Evolutionary conservation across 2,329 filamentous ascomycete genomes (phyloP), one percentile per base, ranked within the genome.

Genomic region (Arthrobotrys megalospora): DNA sequence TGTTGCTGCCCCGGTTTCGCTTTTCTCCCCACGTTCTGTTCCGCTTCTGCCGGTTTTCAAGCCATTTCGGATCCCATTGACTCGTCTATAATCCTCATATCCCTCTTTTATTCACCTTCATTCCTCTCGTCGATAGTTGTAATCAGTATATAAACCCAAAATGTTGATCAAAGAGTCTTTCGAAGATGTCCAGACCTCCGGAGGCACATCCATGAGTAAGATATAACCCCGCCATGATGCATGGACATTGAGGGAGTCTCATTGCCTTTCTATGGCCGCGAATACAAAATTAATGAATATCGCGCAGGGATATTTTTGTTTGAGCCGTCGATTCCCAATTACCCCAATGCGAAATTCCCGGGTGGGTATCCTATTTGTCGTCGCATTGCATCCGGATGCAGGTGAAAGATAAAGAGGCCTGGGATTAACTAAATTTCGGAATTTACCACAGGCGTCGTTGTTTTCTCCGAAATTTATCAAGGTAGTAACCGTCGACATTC

Each of bases 401-500:
- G 11, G n/a, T 6, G 12, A 43, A 28, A 19, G 7, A 38, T 38
- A 21, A 14, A 52, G 28, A 2, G n/a, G 48, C 3, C 1, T 32
- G 6, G 7, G 8, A n/a, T 8, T 43, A 60, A 60, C 19, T 16
- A 8, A 58, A 28, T 14, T 5, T 3, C 19, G 36, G 10, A 58
- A 28, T 14, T 5, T 1, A 28, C 7, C 6, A 6, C 32, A 77
- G 73, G 73, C 10, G 92, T 97, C 4, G 91, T 93, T 12, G 87
- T 97, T 71, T 97, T 97, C 84, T 94, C 91, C 81, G 94, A 97
- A 85, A 97, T 97, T 82, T 97, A 97, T 83, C 94, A 97, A 90
- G 94, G 93, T 94, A 34, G 43, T 41, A 52, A 21, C 16, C 32
- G 28, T 32, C 11, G 6, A 24, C 12, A 60, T 11, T 43, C 55